phyloP scores from a whole-genome alignment of 257 asterid species.

The Ajuga chamaepitys region DNA sequence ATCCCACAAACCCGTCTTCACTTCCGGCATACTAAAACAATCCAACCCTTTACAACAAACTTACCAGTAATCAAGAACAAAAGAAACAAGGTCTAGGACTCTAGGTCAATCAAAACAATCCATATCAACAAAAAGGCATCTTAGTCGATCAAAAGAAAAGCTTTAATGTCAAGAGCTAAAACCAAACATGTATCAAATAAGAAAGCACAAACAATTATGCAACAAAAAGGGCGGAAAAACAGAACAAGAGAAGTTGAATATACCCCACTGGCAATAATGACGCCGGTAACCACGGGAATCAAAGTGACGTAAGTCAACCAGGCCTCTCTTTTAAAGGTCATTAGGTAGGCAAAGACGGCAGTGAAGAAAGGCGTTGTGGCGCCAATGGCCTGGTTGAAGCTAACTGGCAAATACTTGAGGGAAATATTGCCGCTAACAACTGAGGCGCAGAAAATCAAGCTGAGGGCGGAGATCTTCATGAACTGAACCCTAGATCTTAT shows the following conservation, averaged over 20 bases:
- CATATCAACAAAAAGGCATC: not conserved
- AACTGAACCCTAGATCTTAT: slow-evolving; percentile 85
- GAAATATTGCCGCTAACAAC: slow-evolving; percentile 85
- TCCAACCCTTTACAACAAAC: not conserved
- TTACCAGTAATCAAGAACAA: not conserved
- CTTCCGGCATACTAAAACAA: not conserved
- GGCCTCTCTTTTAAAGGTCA: slow-evolving; percentile 68
- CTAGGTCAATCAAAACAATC: not conserved
- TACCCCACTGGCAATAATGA: slow-evolving; percentile 83
- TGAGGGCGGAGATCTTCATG: slow-evolving; percentile 71
- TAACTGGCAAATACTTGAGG: slow-evolving; percentile 74
- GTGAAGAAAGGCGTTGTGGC: slow-evolving; percentile 89
- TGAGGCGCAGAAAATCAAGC: slow-evolving; percentile 69
- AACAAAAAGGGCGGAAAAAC: not conserved
- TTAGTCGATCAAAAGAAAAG: not conserved
- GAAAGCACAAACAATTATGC: not conserved
- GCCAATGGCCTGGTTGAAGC: slow-evolving; percentile 86
- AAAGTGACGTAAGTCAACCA: slow-evolving; percentile 73
- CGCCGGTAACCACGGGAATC: slow-evolving; percentile 75
- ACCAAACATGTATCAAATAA: not conserved
- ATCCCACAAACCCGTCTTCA: not conserved
- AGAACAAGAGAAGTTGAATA: slow-evolving; percentile 9
- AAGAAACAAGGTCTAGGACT: not conserved
- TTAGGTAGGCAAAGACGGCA: slow-evolving; percentile 70
- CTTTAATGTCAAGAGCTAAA: slow-evolving; percentile 2